Base-by-base conservation (phyloP, 768 basidiomycete species). In the Amanita thiersii region DNA sequence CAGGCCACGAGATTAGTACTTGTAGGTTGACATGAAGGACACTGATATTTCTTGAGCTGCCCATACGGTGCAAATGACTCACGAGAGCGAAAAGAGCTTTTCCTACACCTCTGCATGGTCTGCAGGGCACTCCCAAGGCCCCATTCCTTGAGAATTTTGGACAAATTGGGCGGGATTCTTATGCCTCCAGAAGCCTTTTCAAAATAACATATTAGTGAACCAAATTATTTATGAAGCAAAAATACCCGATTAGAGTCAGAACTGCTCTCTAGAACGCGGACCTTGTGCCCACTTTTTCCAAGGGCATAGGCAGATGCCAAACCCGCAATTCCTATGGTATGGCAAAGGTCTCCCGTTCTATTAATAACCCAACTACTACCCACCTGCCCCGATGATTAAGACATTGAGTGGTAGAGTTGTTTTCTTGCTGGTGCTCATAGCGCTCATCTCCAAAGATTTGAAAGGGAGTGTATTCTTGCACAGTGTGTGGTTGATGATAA, bases 131-230 rank as follows among this genome's bases (percentile, higher is more conserved):
- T 60, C 18, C 57, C 58, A n/a, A 75, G 56, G 2, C 72, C 72
- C 74, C 75, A 78, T 45, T 67, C 63, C 25, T 61, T 56, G 6
- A 78, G 53, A 12, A 76, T 65, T 50, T 71, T 70, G 25, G 65
- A 66, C 31, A 73, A 56, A 43, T 77, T 77, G 17, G 75, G 75
- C 30, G 76, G 72, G 5, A 77, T 61, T 20, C 71, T 66, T 35
- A 72, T 53, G 15, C 72, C 73, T 34, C 60, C 64, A 15, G 56
- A 55, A 50, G 50, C 66, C 66, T 34, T 4, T 10, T 8, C 12
- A 33, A 32, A 15, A 23, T 15, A 31, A 40, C 25, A 31, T 24
- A 12, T 30, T 12, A 9, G 20, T 12, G 9, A 39, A 41, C 14
- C 10, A 19, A n/a, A 31, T 7, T 3, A 20, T n/a, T 9, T 29